These are phyloP conservation scores for Lonicera japonica DNA, from an alignment of 129 eudicot genomes.

Conservation along the genomic window DNA sequence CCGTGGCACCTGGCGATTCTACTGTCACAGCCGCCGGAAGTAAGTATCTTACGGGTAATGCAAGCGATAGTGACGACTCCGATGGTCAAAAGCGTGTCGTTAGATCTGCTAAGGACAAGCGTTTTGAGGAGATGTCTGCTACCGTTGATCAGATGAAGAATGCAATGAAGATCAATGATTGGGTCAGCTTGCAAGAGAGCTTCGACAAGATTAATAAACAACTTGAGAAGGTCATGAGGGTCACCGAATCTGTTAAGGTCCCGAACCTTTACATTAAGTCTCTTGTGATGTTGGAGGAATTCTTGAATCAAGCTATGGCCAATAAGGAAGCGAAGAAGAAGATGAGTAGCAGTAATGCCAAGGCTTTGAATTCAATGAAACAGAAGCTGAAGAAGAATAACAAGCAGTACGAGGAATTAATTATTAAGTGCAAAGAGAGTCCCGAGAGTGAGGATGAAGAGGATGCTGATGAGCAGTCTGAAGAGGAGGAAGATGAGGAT, in stretches of 20 bases:
- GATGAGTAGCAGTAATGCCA: conserved; percentile 93
- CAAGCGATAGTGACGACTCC: conserved; percentile 56
- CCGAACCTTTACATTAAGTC: conserved; percentile 76
- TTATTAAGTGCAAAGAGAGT: conserved; percentile 62
- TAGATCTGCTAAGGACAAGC: conserved; percentile 72
- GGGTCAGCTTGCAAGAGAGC: conserved; percentile 90
- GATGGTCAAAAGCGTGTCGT: conserved; percentile 58
- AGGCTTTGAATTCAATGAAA: conserved; percentile 91
- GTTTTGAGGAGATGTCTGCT: conserved; percentile 71
- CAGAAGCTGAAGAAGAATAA: conserved; percentile 91
- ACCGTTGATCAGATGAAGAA: conserved; percentile 93
- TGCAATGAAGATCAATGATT: conserved; percentile 93
- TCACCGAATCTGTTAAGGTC: conserved; percentile 49
- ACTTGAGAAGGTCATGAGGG: conserved; percentile 83
- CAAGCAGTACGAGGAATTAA: conserved; percentile 69
- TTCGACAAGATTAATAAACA: conserved; percentile 87
- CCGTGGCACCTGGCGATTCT: conserved; percentile 22
- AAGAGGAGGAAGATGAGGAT: conserved; percentile 44
- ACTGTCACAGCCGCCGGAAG: conserved; percentile 13
- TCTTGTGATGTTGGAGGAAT: conserved; percentile 82
- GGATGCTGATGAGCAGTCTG: conserved; percentile 38
- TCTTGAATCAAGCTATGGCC: conserved; percentile 65
- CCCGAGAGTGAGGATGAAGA: conserved; percentile 65
- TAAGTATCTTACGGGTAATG: conserved; percentile 34
- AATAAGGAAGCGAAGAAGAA: conserved; percentile 89